Percentiles rank a stretch among this genome's conserved stretches.
phyloP scores from a whole-genome alignment of 495 filamentous ascomycete species.

The Penicillium lividum region DNA sequence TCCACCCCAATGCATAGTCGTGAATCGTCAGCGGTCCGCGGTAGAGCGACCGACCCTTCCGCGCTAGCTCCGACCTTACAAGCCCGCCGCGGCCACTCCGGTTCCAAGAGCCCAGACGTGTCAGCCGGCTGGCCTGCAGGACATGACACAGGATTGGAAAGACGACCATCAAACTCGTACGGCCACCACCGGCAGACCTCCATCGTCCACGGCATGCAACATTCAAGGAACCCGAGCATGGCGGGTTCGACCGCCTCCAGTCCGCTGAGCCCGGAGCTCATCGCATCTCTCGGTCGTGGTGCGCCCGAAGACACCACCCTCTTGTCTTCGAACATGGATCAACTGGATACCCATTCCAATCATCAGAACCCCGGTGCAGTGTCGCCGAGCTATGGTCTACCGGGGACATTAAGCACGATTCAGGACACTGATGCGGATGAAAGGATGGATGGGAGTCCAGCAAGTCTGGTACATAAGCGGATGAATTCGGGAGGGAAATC shows the following conservation, averaged over 20 bases:
- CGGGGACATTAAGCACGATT: slow-evolving; percentile 41
- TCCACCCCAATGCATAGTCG: slow-evolving; percentile 53
- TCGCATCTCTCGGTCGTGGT: slow-evolving; percentile 62
- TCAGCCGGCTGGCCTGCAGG: slow-evolving; percentile 41
- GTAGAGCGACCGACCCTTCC: slow-evolving; percentile 44
- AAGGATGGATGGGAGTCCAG: slow-evolving; percentile 25
- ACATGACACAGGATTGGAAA: slow-evolving; percentile 62
- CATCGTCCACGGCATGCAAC: slow-evolving; percentile 90
- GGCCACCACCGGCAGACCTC: slow-evolving; percentile 92
- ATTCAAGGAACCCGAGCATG: slow-evolving; percentile 84
- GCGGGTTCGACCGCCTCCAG: slow-evolving; percentile 64
- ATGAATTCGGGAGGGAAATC: slow-evolving; percentile 59
- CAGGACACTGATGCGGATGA: slow-evolving; percentile 41
- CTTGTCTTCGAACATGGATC: slow-evolving; percentile 31
- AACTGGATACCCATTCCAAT: slow-evolving; percentile 32
- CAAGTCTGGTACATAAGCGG: slow-evolving; percentile 33
- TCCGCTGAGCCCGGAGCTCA: slow-evolving; percentile 81
- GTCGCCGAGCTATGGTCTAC: slow-evolving; percentile 25
- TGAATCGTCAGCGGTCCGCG: slow-evolving; percentile 46
- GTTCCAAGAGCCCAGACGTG: slow-evolving; percentile 56
- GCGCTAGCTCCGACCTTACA: slow-evolving; percentile 44
- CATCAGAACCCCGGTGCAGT: slow-evolving; percentile 26
- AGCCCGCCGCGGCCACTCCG: slow-evolving; percentile 53
- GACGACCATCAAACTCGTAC: slow-evolving; percentile 70
- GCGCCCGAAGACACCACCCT: slow-evolving; percentile 27